Evolutionary conservation across 805 yeast species (phyloP).

Genomic region (Cyberlindnera maritima): DNA sequence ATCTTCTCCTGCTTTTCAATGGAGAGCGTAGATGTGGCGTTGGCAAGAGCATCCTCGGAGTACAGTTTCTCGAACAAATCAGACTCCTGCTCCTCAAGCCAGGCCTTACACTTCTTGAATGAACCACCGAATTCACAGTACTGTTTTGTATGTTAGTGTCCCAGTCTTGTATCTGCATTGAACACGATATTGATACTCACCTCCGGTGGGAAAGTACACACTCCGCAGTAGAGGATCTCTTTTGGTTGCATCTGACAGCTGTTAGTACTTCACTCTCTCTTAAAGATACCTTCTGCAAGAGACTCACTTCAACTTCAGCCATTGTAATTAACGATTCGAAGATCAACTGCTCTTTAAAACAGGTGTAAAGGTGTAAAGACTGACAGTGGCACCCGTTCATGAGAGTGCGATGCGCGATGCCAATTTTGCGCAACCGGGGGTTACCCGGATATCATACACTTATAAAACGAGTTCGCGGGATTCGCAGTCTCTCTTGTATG

Average conservation of each 20-base stretch:
- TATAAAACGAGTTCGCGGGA: no score
- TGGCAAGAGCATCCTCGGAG: conserved; percentile 53
- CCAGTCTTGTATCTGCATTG: neutral
- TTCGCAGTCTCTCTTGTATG: no score
- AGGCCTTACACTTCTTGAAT: conserved; percentile 76
- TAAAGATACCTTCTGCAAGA: neutral
- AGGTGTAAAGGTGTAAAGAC: no score
- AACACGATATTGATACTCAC: conserved; percentile 12
- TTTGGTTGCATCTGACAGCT: conserved; percentile 27
- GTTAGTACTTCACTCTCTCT: conserved; percentile 1
- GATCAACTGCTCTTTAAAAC: no score
- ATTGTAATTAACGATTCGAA: neutral
- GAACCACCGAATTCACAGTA: conserved; percentile 90
- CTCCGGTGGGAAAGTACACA: conserved; percentile 83
- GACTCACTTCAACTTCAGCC: conserved; percentile 13
- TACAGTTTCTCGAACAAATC: conserved; percentile 61
- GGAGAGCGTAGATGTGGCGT: conserved; percentile 58
- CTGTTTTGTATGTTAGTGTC: conserved; percentile 25
- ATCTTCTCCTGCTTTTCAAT: conserved; percentile 80
- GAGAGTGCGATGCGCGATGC: no score
- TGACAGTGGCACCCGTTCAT: no score
- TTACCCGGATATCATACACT: no score
- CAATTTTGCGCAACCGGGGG: no score
- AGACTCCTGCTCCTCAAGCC: conserved; percentile 63
- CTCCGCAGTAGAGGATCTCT: conserved; percentile 64